Evolutionary conservation across 352 stramenopile species (phyloP).

Genomic region (Globisporangium emineosum): DNA sequence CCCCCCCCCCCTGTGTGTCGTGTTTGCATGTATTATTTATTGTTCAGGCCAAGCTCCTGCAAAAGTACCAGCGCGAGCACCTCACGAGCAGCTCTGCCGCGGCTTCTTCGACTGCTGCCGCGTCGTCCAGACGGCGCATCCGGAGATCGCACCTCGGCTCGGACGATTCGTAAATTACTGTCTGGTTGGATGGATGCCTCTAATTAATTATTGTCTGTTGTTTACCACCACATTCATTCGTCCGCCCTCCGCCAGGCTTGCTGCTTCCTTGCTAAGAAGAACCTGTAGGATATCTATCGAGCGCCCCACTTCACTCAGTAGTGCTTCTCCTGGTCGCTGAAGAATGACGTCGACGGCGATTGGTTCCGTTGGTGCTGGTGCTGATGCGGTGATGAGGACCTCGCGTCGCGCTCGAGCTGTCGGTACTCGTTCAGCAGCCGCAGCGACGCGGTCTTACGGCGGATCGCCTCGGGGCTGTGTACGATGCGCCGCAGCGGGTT

Average conservation of each 20-base stretch:
- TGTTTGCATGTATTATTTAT: too few species aligned
- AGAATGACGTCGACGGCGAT: constrained; percentile 12
- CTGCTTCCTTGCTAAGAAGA: too few species aligned
- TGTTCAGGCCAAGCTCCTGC: constrained; percentile 41
- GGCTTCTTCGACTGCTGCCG: constrained; percentile 23
- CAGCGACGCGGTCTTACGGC: constrained; percentile 59
- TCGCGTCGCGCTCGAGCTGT: constrained; percentile 51
- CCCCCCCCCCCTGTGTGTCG: too few species aligned
- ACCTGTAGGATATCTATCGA: neutral
- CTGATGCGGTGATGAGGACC: constrained; percentile 6
- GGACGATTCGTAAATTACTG: constrained; percentile 9
- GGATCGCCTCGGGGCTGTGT: constrained; percentile 51
- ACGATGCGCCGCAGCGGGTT: constrained; percentile 51
- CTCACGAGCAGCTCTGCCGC: constrained; percentile 12
- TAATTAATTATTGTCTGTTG: neutral
- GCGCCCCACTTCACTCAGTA: neutral
- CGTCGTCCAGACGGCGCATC: constrained; percentile 23
- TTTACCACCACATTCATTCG: neutral
- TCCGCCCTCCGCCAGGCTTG: too few species aligned
- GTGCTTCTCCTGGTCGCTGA: constrained; percentile 22
- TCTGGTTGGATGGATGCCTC: neutral
- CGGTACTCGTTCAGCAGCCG: constrained; percentile 67
- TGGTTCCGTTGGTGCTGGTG: neutral
- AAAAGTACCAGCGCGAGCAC: constrained; percentile 60
- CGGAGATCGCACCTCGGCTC: constrained; percentile 15